Base-by-base conservation (phyloP, 768 basidiomycete genomes). In the Clavaria fumosa region DNA sequence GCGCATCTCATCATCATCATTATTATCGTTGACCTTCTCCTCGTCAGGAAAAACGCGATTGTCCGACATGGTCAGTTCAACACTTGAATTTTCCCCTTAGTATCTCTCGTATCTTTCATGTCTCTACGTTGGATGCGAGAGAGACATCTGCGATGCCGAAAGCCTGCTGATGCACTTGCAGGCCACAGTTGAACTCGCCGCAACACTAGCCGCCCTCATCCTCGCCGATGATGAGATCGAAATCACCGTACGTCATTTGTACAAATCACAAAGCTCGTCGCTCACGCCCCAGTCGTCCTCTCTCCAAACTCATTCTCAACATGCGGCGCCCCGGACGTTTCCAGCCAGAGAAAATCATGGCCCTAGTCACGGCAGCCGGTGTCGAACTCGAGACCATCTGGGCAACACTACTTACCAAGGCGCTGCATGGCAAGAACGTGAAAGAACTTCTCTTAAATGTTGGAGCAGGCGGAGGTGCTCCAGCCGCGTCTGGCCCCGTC, bases 211-310 rank as follows among this genome's bases (percentile, higher is more conserved):
- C 55, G 85, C 89, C 49, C 82, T 99, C 54, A 96, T 96, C 64
- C 88, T 97, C 56, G 91, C 90, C 49, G 95, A 97, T 66, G 91
- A 95, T 47, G 80, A 79, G 51, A 64, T 93, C 54, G 93, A 96
- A 70, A 96, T 99, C 56, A 95, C 93, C 47, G 91, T 95, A 52
- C 51, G 88, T 75, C n/a, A n/a, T n/a, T 11, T 5, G 3, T 5
- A 2, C n/a, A n/a, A n/a, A 32, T 10, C n/a, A n/a, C 27, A 9
- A 28, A 28, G n/a, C n/a, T 9, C 27, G 27, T 28, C n/a, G 27
- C n/a, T 9, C n/a, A 28, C 9, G 27, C 27, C 9, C n/a, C 9
- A 28, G 9, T 22, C 19, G 15, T n/a, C n/a, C n/a, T 18, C 27
- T 33, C 20, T 31, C n/a, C n/a, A n/a, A n/a, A n/a, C n/a, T n/a